Evolutionary conservation across 2,329 filamentous ascomycete genomes (phyloP).

Genomic region (Zasmidium cellare): DNA sequence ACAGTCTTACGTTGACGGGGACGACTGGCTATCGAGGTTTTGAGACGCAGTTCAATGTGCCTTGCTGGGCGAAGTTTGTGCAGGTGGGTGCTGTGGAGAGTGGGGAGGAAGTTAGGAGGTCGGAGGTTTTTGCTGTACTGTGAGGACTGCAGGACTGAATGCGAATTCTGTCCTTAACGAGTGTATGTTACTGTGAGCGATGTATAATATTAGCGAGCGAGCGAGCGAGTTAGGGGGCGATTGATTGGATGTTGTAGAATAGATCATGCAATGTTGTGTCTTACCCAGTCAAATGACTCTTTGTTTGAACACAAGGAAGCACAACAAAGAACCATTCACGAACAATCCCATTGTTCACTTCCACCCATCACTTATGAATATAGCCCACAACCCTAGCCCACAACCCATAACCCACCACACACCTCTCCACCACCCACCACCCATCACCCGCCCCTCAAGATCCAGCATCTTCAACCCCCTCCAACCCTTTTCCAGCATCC

Average conservation of each 20-base stretch:
- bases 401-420: background rate
- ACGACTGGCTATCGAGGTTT: slow-evolving; percentile 18
- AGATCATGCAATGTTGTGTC: too few relatives aligned
- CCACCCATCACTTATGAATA: background rate
- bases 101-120: slow-evolving; percentile 12
- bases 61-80: slow-evolving; percentile 13
- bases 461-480: background rate
- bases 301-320: too few relatives aligned
- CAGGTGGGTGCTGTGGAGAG: slow-evolving; percentile 21
- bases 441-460: background rate
- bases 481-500: background rate
- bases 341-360: too few relatives aligned
- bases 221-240: background rate
- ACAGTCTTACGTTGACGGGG: slow-evolving; percentile 5
- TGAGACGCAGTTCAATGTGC: slow-evolving; percentile 23
- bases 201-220: background rate
- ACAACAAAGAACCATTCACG: too few relatives aligned
- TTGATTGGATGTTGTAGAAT: too few relatives aligned
- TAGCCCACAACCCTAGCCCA: background rate
- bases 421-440: background rate
- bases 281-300: too few relatives aligned
- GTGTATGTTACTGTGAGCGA: background rate
- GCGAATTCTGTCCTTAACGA: background rate
- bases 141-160: background rate
- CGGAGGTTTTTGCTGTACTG: slow-evolving; percentile 3